These are phyloP conservation scores for Cladosporium sp. DNA, from an alignment of 2,329 filamentous ascomycete species.

Conservation along the genomic window DNA sequence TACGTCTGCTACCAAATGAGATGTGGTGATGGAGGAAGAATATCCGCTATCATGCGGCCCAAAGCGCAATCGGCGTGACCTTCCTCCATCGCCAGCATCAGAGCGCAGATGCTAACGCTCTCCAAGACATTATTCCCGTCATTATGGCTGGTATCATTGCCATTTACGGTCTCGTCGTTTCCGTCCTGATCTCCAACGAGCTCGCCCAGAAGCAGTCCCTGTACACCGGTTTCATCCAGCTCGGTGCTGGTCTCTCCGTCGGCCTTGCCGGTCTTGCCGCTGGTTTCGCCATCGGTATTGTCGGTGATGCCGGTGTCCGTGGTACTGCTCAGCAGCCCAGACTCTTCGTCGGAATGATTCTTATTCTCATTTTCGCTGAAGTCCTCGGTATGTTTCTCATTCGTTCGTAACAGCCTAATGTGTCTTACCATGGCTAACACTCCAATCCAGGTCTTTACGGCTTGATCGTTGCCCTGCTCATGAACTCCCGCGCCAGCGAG, in stretches of 20 bases:
- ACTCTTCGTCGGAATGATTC: slow-evolving; percentile 94
- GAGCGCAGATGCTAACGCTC: neutral
- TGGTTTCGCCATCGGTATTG: slow-evolving; percentile 50
- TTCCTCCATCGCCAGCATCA: neutral
- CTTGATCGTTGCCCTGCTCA: slow-evolving; percentile 95
- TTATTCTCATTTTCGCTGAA: slow-evolving; percentile 99
- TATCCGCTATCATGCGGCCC: neutral
- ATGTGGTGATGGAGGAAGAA: neutral
- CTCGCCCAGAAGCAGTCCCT: slow-evolving; percentile 44
- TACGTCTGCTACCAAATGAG: slow-evolving; percentile 49
- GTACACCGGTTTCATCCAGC: slow-evolving; percentile 51
- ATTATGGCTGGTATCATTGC: slow-evolving; percentile 99
- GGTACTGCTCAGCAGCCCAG: slow-evolving; percentile 79
- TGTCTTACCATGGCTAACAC: neutral
- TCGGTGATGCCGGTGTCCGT: slow-evolving; percentile 78
- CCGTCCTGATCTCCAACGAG: slow-evolving; percentile 52
- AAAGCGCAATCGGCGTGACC: neutral
- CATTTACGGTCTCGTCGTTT: slow-evolving; percentile 67
- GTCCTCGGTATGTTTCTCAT: slow-evolving; percentile 71
- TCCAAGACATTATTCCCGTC: slow-evolving; percentile 91
- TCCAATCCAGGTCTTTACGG: slow-evolving; percentile 82
- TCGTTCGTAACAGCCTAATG: neutral
- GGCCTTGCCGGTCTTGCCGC: slow-evolving; percentile 39
- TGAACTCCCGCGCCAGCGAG: slow-evolving; percentile 81
- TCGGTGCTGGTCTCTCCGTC: slow-evolving; percentile 50